phyloP scores from a whole-genome alignment of 1,284 basidiomycete genomes.

The Coriolopsis trogii region DNA sequence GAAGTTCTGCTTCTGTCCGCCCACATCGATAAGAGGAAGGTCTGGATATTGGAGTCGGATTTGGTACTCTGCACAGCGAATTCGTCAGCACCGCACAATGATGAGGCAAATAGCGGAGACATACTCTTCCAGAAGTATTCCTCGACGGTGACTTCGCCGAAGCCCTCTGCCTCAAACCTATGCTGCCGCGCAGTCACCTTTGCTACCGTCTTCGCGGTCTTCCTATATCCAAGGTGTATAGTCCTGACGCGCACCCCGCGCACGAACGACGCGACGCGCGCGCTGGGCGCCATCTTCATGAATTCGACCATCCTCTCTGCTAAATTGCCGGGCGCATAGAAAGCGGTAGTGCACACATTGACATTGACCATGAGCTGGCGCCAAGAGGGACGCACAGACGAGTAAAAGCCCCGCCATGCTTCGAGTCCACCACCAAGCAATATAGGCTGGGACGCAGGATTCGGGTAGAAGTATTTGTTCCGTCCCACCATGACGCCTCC shows the following conservation, averaged over 20 bases:
- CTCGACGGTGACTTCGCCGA: conserved; percentile 56
- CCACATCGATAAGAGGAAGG: conserved; percentile 64
- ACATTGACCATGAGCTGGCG: conserved; percentile 80
- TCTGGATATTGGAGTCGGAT: conserved; percentile 52
- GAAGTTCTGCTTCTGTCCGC: conserved; percentile 50
- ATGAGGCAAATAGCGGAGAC: not conserved
- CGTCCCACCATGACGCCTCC: conserved; percentile 73
- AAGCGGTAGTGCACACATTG: conserved; percentile 78
- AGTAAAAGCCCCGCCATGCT: conserved; percentile 75
- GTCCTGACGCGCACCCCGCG: conserved; percentile 62
- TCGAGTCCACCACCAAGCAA: conserved; percentile 64
- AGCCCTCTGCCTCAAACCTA: conserved; percentile 57
- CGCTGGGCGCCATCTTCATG: conserved; percentile 50
- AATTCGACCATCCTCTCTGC: conserved; percentile 60
- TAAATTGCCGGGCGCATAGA: conserved; percentile 68
- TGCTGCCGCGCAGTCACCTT: conserved; percentile 50
- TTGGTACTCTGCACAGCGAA: conserved; percentile 56
- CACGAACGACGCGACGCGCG: conserved; percentile 53
- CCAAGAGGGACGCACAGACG: conserved; percentile 72
- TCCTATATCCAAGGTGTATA: conserved; percentile 58
- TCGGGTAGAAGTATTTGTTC: conserved; percentile 76
- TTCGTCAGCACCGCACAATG: not conserved
- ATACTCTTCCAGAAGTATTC: conserved; percentile 64
- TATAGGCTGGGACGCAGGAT: conserved; percentile 42
- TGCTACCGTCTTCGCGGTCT: conserved; percentile 58